Base-by-base conservation (phyloP, 495 filamentous ascomycete species). In the Penicillium flavigenum region DNA sequence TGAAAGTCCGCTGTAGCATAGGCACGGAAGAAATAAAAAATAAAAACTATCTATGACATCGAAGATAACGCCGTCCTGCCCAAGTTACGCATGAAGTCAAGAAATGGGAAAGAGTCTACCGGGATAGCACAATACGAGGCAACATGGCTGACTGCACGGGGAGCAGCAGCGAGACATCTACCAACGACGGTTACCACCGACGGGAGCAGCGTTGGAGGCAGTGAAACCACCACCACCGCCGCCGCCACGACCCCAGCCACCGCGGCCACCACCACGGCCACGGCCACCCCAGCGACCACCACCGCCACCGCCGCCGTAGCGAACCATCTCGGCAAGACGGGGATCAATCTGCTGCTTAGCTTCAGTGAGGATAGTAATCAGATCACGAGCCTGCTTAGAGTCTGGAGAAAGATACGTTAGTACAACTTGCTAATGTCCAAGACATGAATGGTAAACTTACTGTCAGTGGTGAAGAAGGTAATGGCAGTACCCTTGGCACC, bases 291-390 rank as follows among this genome's bases (percentile, higher is more conserved):
- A 82, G 54, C 85, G 82, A 63, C 86, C 76, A 67, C 88, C 82
- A 59, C 88, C 81, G 52, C 93, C 92, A 50, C 92, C 91, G 58
- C 92, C 90, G 68, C 89, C 80, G 74, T 91, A 96, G 71, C 94
- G 90, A 54, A 86, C 86, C 94, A 98, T 98, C 80, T 98, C 94
- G 58, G 86, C 83, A 57, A 98, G 88, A 75, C 90, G 86, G 65
- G 94, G 94, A 68, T 98, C 95, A 74, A 98, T 91, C 76, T 96
- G 90, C 79, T 98, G 94, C 81, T 98, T 98, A 60, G 94, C 92
- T 76, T 98, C 94, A 63, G 86, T 88, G 62, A 98, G 89, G 61
- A 98, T 89, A 45, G 79, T 81, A 55, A 98, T 85, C 67, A 98
- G 86, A 78, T 98, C 94, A 81, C 95, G 91, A 76, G 94, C 94